Evolutionary conservation across 805 yeast species (phyloP).

Genomic region (Clavispora phyllophila): DNA sequence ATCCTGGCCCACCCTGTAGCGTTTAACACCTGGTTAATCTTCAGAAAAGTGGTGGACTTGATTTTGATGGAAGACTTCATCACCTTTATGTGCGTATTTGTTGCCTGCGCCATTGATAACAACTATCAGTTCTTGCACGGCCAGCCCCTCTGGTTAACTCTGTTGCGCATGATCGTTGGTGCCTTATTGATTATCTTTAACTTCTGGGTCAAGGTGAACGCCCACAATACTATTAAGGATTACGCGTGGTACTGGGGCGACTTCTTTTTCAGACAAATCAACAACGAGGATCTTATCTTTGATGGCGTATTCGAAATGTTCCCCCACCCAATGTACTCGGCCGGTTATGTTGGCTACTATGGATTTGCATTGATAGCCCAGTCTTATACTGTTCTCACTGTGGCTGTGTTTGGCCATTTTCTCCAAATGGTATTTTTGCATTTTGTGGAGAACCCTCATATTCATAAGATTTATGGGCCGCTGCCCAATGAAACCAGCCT

Average conservation of each 20-base stretch:
- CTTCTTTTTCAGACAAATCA: slow-evolving; percentile 70
- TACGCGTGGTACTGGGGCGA: slow-evolving; percentile 97
- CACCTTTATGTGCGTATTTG: slow-evolving; percentile 64
- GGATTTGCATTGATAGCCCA: slow-evolving; percentile 77
- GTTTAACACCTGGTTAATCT: slow-evolving; percentile 77
- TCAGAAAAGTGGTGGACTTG: slow-evolving; percentile 74
- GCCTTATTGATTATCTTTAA: slow-evolving; percentile 60
- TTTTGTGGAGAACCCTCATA: slow-evolving; percentile 80
- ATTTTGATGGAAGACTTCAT: slow-evolving; percentile 82
- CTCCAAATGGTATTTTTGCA: slow-evolving; percentile 71
- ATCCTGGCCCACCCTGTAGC: slow-evolving; percentile 51
- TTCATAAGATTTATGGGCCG: slow-evolving; percentile 70
- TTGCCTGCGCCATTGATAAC: slow-evolving; percentile 37
- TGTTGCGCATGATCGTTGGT: slow-evolving; percentile 57
- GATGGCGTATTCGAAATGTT: slow-evolving; percentile 88
- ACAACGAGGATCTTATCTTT: slow-evolving; percentile 63
- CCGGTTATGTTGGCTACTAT: slow-evolving; percentile 83
- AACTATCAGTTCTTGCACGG: slow-evolving; percentile 32
- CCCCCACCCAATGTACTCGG: slow-evolving; percentile 90
- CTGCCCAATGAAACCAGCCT: slow-evolving; percentile 34
- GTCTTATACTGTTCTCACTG: slow-evolving; percentile 62
- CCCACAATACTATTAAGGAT: slow-evolving; percentile 83
- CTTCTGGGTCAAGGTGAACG: slow-evolving; percentile 81
- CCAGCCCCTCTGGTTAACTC: slow-evolving; percentile 41
- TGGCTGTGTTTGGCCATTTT: slow-evolving; percentile 71